These are phyloP conservation scores for Cyberlindnera nakhonratchasimensis DNA, from an alignment of 805 yeast species.

Conservation along the genomic window DNA sequence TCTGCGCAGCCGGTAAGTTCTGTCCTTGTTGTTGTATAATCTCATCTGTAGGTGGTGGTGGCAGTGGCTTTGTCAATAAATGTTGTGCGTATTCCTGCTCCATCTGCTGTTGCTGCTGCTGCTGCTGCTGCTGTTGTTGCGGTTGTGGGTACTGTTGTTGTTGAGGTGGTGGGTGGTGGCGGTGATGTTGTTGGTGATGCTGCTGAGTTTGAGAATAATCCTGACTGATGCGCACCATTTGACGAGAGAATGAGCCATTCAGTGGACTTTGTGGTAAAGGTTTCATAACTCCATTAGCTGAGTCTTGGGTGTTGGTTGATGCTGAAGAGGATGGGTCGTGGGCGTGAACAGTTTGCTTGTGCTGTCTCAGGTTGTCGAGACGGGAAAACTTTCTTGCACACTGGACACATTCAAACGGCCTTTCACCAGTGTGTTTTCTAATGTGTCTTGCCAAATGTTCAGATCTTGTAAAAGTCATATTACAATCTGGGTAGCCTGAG, in stretches of 20 bases:
- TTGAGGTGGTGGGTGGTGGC: not conserved
- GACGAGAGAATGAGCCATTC: slow-evolving; percentile 3
- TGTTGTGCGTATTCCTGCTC: slow-evolving; percentile 3
- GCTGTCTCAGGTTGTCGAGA: slow-evolving; percentile 86
- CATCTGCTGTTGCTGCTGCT: slow-evolving; percentile 1
- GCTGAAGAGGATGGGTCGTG: slow-evolving; percentile 24
- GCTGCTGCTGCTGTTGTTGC: slow-evolving; percentile 3
- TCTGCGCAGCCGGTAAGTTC: slow-evolving; percentile 17
- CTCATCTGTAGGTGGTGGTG: slow-evolving; percentile 6
- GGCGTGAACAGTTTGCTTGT: slow-evolving; percentile 80
- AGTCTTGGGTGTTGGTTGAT: not conserved
- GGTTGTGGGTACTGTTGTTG: slow-evolving; percentile 4
- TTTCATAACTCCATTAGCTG: slow-evolving; percentile 3
- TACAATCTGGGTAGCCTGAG: slow-evolving; percentile 80
- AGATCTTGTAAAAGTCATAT: slow-evolving; percentile 84
- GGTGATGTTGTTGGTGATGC: slow-evolving; percentile 4
- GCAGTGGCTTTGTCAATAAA: slow-evolving; percentile 2
- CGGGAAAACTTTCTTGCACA: slow-evolving; percentile 78
- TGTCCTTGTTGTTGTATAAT: slow-evolving; percentile 9
- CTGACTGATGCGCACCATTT: slow-evolving; percentile 1
- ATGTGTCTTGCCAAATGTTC: slow-evolving; percentile 93
- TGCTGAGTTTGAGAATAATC: slow-evolving; percentile 6
- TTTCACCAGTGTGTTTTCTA: slow-evolving; percentile 90
- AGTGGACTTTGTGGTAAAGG: slow-evolving; percentile 9
- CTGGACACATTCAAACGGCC: slow-evolving; percentile 86